Evolutionary conservation across 192 early-diverging fungal genomes (phyloP), one percentile per base, ranked within the genome.

Genomic region (Backusella westeae): DNA sequence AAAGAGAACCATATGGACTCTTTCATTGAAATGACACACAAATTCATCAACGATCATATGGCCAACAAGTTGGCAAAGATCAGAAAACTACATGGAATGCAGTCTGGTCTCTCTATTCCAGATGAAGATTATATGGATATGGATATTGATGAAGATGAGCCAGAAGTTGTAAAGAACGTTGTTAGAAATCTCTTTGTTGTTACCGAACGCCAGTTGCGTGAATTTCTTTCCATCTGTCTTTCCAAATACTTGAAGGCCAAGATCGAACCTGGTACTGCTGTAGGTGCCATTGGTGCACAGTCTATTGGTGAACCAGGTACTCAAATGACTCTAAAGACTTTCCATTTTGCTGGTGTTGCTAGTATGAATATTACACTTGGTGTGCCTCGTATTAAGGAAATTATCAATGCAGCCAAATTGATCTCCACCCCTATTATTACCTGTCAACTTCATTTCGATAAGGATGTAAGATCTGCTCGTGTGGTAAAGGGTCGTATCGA

Each of bases 271-370:
- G 97, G 95, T 77, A 91, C 97, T 1, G 97, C 96, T 42, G 97
- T 99, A 7, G 98, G 98, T 21, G 97, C 98, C 34, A 86, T 99
- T 65, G 98, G 96, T 32, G 98, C 97, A 4, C 97, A 98, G 82
- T 93, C 91, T 41, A 97, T 99, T 77, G 98, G 98, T 74, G 98
- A 99, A 78, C 98, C 98, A 15, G 96, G 96, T 65, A 99, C 98
- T 4, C 98, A 99, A 80, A 99, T 99, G 98, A 99, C 98, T 71
- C 83, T 99, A 71, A 98, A 98, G 85, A 96, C 98, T 83, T 99
- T 99, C 94, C 98, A 99, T 87, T 99, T 99, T 90, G 97, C 98
- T 80, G 98, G 98, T 91, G 94, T 99, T 65, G 97, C 96, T 38
- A 92, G 91, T 73, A 98, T 99, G 97, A 99, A 98, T 91, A 93